phyloP scores from a whole-genome alignment of 345 rosid genomes.

The Pelargonium nanum region DNA sequence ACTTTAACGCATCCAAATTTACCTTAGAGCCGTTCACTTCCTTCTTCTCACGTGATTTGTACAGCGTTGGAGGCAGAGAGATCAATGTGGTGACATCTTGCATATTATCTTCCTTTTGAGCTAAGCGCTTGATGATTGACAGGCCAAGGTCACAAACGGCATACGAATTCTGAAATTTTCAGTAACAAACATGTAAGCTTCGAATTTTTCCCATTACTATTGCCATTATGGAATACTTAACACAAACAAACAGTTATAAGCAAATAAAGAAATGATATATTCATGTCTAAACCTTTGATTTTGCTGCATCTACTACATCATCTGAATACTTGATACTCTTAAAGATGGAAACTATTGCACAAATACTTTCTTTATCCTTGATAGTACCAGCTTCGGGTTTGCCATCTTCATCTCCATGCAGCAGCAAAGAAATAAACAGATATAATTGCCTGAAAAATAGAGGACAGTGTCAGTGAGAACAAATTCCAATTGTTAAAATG shows the following conservation, averaged over 20 bases:
- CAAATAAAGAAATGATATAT: background rate
- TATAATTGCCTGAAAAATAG: slow-evolving; percentile 57
- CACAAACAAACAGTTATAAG: background rate
- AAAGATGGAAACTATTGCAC: slow-evolving; percentile 41
- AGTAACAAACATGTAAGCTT: background rate
- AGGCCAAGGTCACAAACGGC: slow-evolving; percentile 90
- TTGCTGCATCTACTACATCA: slow-evolving; percentile 58
- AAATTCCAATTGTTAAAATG: background rate
- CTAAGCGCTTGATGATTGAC: slow-evolving; percentile 45
- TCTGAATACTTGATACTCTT: slow-evolving; percentile 58
- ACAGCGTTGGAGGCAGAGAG: slow-evolving; percentile 55
- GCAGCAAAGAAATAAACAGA: slow-evolving; percentile 50
- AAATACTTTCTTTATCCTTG: slow-evolving; percentile 51
- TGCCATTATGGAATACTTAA: background rate
- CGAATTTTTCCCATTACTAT: background rate
- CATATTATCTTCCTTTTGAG: slow-evolving; percentile 34
- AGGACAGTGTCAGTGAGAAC: background rate
- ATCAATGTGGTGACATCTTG: slow-evolving; percentile 28
- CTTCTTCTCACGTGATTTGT: slow-evolving; percentile 49
- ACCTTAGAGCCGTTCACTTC: slow-evolving; percentile 58
- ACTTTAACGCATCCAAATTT: slow-evolving; percentile 10
- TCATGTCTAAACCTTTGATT: slow-evolving; percentile 52
- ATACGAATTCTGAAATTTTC: slow-evolving; percentile 55
- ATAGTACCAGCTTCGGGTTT: slow-evolving; percentile 51
- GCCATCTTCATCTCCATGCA: slow-evolving; percentile 73